phyloP scores from a whole-genome alignment of 2,329 filamentous ascomycete species.

The Colletotrichum agaves region DNA sequence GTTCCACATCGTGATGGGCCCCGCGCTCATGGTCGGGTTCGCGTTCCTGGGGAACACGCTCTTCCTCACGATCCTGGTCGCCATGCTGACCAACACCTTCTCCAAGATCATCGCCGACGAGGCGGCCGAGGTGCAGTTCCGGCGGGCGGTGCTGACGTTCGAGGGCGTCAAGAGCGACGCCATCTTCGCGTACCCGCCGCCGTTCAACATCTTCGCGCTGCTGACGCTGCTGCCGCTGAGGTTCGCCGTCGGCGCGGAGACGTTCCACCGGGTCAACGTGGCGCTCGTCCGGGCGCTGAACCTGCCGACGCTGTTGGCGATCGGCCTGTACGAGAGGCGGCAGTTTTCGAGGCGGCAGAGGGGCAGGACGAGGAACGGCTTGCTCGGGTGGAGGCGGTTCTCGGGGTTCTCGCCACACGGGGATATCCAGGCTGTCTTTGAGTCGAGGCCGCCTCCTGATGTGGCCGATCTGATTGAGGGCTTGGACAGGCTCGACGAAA shows the following conservation, averaged over 20 bases:
- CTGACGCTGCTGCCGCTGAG: slow-evolving; percentile 73
- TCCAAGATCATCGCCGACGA: slow-evolving; percentile 76
- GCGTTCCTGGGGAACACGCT: slow-evolving; percentile 80
- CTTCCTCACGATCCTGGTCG: slow-evolving; percentile 79
- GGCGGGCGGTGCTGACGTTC: slow-evolving; percentile 76
- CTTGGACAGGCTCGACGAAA: slow-evolving; percentile 27
- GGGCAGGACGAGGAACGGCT: not conserved
- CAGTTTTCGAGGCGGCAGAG: slow-evolving; percentile 58
- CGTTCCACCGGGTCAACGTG: slow-evolving; percentile 79
- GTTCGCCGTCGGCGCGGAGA: slow-evolving; percentile 67
- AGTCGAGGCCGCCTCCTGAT: slow-evolving; percentile 63
- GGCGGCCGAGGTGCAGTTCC: slow-evolving; percentile 76
- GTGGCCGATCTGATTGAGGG: slow-evolving; percentile 46
- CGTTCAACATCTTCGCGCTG: slow-evolving; percentile 76
- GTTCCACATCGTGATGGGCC: slow-evolving; percentile 75
- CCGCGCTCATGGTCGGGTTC: slow-evolving; percentile 76
- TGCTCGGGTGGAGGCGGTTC: slow-evolving; percentile 39
- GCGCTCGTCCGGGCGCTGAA: slow-evolving; percentile 72
- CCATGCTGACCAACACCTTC: slow-evolving; percentile 79
- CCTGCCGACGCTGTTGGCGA: slow-evolving; percentile 69
- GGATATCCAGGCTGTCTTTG: slow-evolving; percentile 70
- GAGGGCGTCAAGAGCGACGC: slow-evolving; percentile 80
- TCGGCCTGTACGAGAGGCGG: slow-evolving; percentile 70
- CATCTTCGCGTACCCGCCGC: slow-evolving; percentile 75
- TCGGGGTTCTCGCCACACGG: slow-evolving; percentile 63